Evolutionary conservation across 805 yeast species (phyloP), one percentile per base, ranked within the genome.

Genomic region (Starmerella bombicola): DNA sequence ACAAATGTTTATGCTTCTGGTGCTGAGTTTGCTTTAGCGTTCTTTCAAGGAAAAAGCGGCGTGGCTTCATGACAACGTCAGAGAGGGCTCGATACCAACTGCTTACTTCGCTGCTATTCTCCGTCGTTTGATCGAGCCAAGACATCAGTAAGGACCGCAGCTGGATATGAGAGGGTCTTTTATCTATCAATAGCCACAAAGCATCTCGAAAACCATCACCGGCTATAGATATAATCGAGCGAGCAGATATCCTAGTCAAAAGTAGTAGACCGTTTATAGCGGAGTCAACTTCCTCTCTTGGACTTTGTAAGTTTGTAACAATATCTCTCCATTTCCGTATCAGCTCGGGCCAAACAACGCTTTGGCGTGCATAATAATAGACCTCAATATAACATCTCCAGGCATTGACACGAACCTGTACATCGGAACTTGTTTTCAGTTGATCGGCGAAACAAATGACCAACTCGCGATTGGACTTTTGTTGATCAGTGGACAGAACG

Each of bases 221-320:
- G 1, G 62, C 53, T 8, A 56, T 41, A 2, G 61, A 54, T 41
- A 78, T 66, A 1, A 70, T 54, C 17, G 62, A 55, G 15, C 65
- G 62, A n/a, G 70, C 69, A 2, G 73, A 70, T 0, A 74, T 65
- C 47, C 74, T 73, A 25, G 75, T 63, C 23, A 80, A 52, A 50
- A 79, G 81, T 22, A 66, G 68, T 40, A 77, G 64, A n/a, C 80
- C 69, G 25, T 64, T 69, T 38, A 75, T 68, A 1, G 78, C 73
- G 3, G 67, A 60, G 16, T 60, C 37, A 9, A 37, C 40, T 15
- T 43, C 45, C 9, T 28, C 32, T 1, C 12, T 28, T 12, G 33
- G 30, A 23, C 44, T 35, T 5, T 19, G 23, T 2, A 36, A 21
- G 17, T 35, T 38, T 3, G 32, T 22, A 10, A 50, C 31, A 8